Base-by-base conservation (phyloP, 305 asterid genomes). In the Fraxinus greggii region DNA sequence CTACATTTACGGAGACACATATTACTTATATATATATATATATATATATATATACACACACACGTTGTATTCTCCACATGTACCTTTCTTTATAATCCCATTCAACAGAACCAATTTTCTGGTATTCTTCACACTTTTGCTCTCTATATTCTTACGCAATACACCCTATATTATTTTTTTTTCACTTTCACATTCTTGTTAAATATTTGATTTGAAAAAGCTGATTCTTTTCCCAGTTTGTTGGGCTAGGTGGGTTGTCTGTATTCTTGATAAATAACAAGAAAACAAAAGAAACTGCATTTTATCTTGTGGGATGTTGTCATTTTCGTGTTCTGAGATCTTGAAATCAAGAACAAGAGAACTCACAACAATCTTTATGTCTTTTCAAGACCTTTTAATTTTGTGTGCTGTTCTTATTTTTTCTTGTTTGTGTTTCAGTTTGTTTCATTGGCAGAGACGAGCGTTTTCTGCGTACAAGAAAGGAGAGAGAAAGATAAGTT, bases 381-480 rank as follows among this genome's bases (percentile, higher is more conserved):
- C 31, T 78, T 40, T 1, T 21, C 63, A 78, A 32, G 73, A 76
- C 28, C 12, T 67, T 51, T 48, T 70, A 26, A 72, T 42, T 40
- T 45, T 79, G 70, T 83, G 82, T 83, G 82, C 67, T 63, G 79
- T 80, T 85, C 83, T 75, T 80, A 65, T 82, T 78, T 54, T 72
- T 77, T 72, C 26, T 63, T 67, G 65, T 63, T 69, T 31, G 56
- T 72, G 81, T 77, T 81, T 80, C 84, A 74, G 89, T 81, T 80
- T 84, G 84, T 85, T 85, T 88, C 86, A 76, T 88, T 89, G 87
- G 84, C 92, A 90, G 97, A 89, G 90, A 73, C 86, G 54, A 86
- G 85, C 86, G 40, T 26, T 88, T 76, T 89, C 88, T 45, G 84
- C 56, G 51, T 42, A 2, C 76, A 28, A 61, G 79, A 89, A 80